A percentile compares a stretch with the other conserved stretches of the same genome.
Evolutionary conservation across 306 rosid species (phyloP).

Genomic region (Citrullus colocynthis): DNA sequence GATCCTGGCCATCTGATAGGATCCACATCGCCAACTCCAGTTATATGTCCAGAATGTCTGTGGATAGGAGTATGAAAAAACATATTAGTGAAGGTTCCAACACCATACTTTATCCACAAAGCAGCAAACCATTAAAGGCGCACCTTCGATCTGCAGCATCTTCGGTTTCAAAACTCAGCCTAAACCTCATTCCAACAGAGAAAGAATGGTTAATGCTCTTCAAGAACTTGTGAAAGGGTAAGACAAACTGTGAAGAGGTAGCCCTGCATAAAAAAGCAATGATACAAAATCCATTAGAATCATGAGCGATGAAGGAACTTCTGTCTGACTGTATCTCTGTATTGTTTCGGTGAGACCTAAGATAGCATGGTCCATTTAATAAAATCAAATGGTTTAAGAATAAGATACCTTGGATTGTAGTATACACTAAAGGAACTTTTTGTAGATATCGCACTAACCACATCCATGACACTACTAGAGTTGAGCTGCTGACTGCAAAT

Average conservation of each 20-base stretch:
- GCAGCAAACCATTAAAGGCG: not conserved
- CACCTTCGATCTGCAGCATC: constrained; percentile 87
- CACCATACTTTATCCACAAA: not conserved
- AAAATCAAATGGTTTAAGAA: not conserved
- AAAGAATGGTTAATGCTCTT: constrained; percentile 54
- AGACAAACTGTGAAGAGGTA: constrained; percentile 66
- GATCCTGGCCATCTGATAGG: constrained; percentile 85
- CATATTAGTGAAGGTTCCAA: not conserved
- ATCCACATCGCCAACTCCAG: constrained; percentile 63
- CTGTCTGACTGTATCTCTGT: not conserved
- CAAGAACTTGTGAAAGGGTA: constrained; percentile 53
- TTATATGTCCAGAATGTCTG: constrained; percentile 71
- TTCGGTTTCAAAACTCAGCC: constrained; percentile 80
- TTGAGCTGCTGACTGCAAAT: constrained; percentile 43
- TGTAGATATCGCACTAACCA: constrained; percentile 49
- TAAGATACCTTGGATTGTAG: constrained; percentile 77
- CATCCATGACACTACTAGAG: constrained; percentile 38
- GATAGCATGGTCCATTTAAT: not conserved
- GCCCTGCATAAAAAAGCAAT: constrained; percentile 25
- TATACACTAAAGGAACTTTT: constrained; percentile 49
- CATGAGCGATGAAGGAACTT: not conserved
- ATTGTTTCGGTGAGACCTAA: not conserved
- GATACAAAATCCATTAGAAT: not conserved
- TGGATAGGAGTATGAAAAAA: not conserved
- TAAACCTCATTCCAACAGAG: constrained; percentile 82